These are phyloP conservation scores for Hypoxylon rubiginosum DNA, from an alignment of 2,329 filamentous ascomycete species.

Conservation along the genomic window DNA sequence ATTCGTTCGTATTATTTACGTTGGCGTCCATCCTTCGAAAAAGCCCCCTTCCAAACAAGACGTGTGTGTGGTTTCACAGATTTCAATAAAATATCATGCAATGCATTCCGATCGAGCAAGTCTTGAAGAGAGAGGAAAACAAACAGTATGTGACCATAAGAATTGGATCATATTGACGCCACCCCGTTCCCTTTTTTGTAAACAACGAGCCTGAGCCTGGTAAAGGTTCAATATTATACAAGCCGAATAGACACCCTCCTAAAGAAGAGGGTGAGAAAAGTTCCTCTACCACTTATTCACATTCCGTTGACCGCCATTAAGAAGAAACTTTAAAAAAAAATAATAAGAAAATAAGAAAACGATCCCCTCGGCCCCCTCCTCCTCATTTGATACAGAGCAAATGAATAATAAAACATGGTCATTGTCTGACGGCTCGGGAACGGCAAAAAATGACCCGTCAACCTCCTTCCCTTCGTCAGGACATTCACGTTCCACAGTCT, in stretches of 20 bases:
- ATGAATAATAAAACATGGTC: slow-evolving; percentile 43
- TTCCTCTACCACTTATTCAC: slow-evolving; percentile 36
- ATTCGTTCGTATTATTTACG: slow-evolving; percentile 10
- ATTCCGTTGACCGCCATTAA: slow-evolving; percentile 31
- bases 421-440: slow-evolving; percentile 43
- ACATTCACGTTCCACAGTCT: slow-evolving; percentile 49
- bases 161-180: slow-evolving; percentile 41
- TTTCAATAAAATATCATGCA: slow-evolving; percentile 29
- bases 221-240: slow-evolving; percentile 45
- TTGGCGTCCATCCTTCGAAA: slow-evolving; percentile 19
- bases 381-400: slow-evolving; percentile 31
- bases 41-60: background rate
- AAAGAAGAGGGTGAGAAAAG: slow-evolving; percentile 9
- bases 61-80: slow-evolving; percentile 36
- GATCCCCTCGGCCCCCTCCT: slow-evolving; percentile 26
- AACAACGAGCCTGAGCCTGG: slow-evolving; percentile 25
- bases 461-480: slow-evolving; percentile 48
- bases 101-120: slow-evolving; percentile 5
- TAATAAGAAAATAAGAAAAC: slow-evolving; percentile 26
- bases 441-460: slow-evolving; percentile 44
- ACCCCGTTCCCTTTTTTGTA: slow-evolving; percentile 23
- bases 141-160: slow-evolving; percentile 10
- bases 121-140: slow-evolving; percentile 13
- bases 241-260: slow-evolving; percentile 28
- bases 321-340: slow-evolving; percentile 27